Evolutionary conservation across 2,329 filamentous ascomycete genomes (phyloP).

Genomic region (Paraconiothyrium brasiliense): DNA sequence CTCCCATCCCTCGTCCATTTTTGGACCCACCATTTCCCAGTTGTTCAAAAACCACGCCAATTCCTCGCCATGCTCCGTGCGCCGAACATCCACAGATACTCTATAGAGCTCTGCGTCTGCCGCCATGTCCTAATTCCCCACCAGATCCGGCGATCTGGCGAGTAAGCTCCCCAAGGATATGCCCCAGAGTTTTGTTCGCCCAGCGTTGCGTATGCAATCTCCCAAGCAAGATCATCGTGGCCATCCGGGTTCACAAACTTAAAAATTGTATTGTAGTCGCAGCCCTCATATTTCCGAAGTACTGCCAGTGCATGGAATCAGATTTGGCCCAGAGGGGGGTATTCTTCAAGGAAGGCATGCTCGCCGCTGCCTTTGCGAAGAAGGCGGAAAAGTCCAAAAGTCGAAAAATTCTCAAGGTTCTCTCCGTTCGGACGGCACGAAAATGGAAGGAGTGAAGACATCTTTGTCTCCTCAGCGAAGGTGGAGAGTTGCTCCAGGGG

Average conservation of each 20-base stretch:
- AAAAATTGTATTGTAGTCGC: neutral
- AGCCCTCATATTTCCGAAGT: neutral
- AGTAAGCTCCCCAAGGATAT: neutral
- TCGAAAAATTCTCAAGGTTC: slow-evolving; percentile 21
- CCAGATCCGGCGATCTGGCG: slow-evolving; percentile 16
- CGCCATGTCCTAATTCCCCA: slow-evolving; percentile 21
- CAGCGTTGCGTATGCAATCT: slow-evolving; percentile 15
- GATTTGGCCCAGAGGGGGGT: slow-evolving; percentile 18
- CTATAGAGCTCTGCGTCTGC: slow-evolving; percentile 19
- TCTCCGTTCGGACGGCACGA: slow-evolving; percentile 20
- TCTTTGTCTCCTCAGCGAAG: neutral
- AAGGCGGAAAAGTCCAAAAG: neutral
- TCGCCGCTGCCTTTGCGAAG: slow-evolving; percentile 27
- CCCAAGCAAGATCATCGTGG: slow-evolving; percentile 18
- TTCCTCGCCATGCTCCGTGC: neutral
- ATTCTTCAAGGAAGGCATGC: slow-evolving; percentile 23
- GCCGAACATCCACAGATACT: slow-evolving; percentile 19
- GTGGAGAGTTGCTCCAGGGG: slow-evolving; percentile 1
- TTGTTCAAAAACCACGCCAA: slow-evolving; percentile 14
- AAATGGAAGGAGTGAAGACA: neutral
- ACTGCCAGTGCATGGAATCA: neutral
- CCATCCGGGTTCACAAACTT: neutral
- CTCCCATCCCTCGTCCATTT: neutral
- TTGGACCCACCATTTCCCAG: neutral
- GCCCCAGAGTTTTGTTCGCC: slow-evolving; percentile 9